Conservation (phyloP, 495 filamentous ascomycete species). For the Tuber brumale region DNA sequence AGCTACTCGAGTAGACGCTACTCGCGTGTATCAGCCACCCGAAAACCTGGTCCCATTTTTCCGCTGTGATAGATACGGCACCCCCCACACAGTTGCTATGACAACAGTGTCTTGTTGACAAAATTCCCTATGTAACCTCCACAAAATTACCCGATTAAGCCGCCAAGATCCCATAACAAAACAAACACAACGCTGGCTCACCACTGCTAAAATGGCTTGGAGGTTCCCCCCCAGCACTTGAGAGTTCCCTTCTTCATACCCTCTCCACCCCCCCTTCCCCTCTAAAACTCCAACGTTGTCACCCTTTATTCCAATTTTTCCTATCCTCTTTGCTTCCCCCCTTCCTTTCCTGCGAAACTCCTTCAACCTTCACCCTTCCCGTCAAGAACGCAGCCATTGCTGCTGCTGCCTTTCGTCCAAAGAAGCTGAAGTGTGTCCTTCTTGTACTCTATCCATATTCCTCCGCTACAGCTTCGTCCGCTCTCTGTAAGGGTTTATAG, state of each 20-base stretch:
- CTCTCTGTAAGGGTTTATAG: conserved; percentile 24
- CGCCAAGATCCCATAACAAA: conserved; percentile 32
- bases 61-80: conserved; percentile 13
- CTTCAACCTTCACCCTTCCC: background rate
- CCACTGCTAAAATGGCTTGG: conserved; percentile 33
- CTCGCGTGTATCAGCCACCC: background rate
- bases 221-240: conserved; percentile 22
- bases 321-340: background rate
- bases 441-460: background rate
- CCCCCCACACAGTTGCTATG: conserved; percentile 13
- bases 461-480: background rate
- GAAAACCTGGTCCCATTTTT: conserved; percentile 10
- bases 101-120: conserved; percentile 3
- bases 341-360: background rate
- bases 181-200: conserved; percentile 30
- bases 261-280: conserved; percentile 7
- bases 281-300: conserved; percentile 10
- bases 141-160: conserved; percentile 8
- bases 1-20: too few species aligned
- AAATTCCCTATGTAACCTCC: conserved; percentile 19
- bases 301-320: background rate
- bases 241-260: conserved; percentile 13
- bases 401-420: background rate
- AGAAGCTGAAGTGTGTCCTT: background rate
- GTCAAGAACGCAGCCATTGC: background rate